phyloP scores from a whole-genome alignment of 2,329 filamentous ascomycete genomes.

The Geoglossum cookeanum region DNA sequence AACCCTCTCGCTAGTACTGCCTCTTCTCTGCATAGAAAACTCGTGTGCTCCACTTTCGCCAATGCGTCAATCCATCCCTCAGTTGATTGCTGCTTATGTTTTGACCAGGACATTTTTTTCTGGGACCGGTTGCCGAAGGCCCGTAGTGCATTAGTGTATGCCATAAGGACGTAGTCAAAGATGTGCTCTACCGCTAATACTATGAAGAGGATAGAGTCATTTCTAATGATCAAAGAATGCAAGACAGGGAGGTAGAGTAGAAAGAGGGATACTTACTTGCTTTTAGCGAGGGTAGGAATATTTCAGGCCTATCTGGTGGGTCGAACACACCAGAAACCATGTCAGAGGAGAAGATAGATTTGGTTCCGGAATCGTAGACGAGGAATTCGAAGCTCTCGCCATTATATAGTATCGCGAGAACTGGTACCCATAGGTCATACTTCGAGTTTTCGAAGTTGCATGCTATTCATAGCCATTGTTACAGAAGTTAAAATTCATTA shows the following conservation, averaged over 20 bases:
- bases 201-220: neutral
- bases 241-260: neutral
- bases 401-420: conserved; percentile 4
- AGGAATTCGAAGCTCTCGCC: conserved; percentile 4
- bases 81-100: neutral
- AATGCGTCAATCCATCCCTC: neutral
- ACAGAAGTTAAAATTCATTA: neutral
- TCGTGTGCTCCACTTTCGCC: neutral
- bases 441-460: conserved; percentile 3
- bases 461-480: neutral
- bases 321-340: neutral
- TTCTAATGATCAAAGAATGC: neutral
- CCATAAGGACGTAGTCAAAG: neutral
- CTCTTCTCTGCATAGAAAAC: neutral
- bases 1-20: neutral
- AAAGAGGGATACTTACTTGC: neutral
- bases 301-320: neutral
- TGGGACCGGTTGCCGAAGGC: neutral
- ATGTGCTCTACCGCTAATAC: neutral
- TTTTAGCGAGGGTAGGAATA: neutral
- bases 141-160: neutral
- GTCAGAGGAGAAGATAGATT: neutral
- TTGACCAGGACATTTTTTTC: neutral
- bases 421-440: conserved; percentile 1
- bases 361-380: neutral